Evolutionary conservation across 2,329 filamentous ascomycete species (phyloP), one percentile per base, ranked within the genome.

Genomic region (Tolypocladium paradoxum): DNA sequence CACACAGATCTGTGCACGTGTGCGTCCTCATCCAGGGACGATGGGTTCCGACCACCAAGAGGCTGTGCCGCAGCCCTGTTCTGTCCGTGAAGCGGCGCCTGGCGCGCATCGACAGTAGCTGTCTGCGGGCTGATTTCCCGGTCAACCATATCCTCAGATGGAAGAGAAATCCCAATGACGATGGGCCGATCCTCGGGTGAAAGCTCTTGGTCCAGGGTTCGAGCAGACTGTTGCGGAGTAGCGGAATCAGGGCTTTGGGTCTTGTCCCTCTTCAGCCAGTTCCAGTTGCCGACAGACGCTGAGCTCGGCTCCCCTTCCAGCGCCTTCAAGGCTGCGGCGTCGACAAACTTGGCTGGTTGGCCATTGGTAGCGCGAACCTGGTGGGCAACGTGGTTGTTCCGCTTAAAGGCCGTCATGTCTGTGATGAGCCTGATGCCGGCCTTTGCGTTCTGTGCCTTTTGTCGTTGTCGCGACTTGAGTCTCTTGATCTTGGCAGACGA

Each of bases 161-260:
- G 79, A 47, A 89, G 71, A 16, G 80, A 77, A 50, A 90, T 82
- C 14, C 85, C 85, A 58, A 89, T 90, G 43, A 86, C 77, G 55
- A 90, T 90, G 1, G 83, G 83, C n/a, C 82, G 76, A 60, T 86
- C 82, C 54, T 78, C 79, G 0, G 86, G 85, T 16, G 85, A 88
- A 4, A 88, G 73, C 56, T 82, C 81, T 12, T 65, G 64, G 6
- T 63, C 63, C 27, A 63, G 51, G 56, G 60, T 57, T 55, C 62
- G 55, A 54, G 60, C 52, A 27, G 60, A 57, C 37, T 62, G 63
- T 16, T 65, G 63, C 11, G 66, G 60, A 3, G 62, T 61, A 16
- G 61, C 57, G 14, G 62, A 59, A 16, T 57, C 58, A 18, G 62
- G 65, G 38, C 58, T 68, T 37, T 62, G 61, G 9, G 58, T 60